A percentile compares a stretch with the other conserved stretches of the same genome.
Conservation (phyloP, 306 rosid species). For the Begonia masoniana region DNA sequence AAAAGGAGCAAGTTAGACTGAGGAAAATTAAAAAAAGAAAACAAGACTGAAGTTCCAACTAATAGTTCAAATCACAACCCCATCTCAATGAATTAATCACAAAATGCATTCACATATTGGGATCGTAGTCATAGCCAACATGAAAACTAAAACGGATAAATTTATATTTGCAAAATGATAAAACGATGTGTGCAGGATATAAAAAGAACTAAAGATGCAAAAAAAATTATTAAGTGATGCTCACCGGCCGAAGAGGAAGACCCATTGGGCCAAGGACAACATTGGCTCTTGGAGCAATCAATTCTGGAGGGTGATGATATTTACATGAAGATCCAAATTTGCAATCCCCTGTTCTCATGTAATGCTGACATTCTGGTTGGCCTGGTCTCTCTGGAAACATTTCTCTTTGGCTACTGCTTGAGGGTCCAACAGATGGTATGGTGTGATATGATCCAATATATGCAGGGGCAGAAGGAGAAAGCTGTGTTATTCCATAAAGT, state of each 20-base stretch:
- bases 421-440: constrained; percentile 41
- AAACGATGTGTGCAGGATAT: neutral
- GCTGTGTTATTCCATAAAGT: constrained; percentile 49
- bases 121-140: no score
- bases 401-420: constrained; percentile 53
- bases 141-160: neutral
- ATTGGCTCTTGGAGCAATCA: constrained; percentile 29
- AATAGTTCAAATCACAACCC: no score
- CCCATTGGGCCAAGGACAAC: constrained; percentile 50
- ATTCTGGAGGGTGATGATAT: constrained; percentile 83
- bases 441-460: constrained; percentile 42
- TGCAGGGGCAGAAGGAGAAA: constrained; percentile 35
- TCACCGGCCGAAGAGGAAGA: constrained; percentile 87
- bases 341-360: constrained; percentile 87
- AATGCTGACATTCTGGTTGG: constrained; percentile 75
- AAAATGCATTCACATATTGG: no score
- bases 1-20: no score
- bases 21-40: no score
- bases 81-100: no score
- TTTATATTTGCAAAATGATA: neutral
- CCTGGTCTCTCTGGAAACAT: constrained; percentile 86
- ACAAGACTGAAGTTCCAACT: no score
- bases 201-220: neutral
- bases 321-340: constrained; percentile 84
- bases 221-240: constrained; percentile 11